Percentiles rank a stretch among this genome's conserved stretches.
These are phyloP conservation scores for Lunasporangiospora selenospora DNA, from an alignment of 192 early-diverging fungal genomes.

Conservation along the genomic window DNA sequence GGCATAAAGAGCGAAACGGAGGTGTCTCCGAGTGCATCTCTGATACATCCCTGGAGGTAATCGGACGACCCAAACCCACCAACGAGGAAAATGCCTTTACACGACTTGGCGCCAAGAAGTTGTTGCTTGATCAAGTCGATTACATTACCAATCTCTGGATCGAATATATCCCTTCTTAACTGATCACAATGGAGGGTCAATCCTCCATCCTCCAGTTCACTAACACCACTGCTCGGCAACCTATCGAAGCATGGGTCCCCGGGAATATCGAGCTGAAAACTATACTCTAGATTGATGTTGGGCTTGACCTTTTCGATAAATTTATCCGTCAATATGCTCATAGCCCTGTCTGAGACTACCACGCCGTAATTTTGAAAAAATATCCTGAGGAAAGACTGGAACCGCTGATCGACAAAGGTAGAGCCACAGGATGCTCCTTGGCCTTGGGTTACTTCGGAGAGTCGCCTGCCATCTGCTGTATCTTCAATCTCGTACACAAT, in stretches of 20 bases:
- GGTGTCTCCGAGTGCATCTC: slow-evolving; percentile 39
- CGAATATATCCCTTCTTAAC: slow-evolving; percentile 45
- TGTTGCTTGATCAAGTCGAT: not conserved
- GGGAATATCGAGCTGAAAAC: slow-evolving; percentile 27
- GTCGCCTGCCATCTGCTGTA: slow-evolving; percentile 1
- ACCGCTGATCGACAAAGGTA: slow-evolving; percentile 40
- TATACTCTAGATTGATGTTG: slow-evolving; percentile 37
- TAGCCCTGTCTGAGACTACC: slow-evolving; percentile 22
- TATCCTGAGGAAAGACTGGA: slow-evolving; percentile 21
- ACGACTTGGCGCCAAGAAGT: slow-evolving; percentile 2
- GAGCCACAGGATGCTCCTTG: slow-evolving; percentile 41
- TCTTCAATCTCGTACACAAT: slow-evolving; percentile 39
- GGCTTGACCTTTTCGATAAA: slow-evolving; percentile 45
- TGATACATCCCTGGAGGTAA: slow-evolving; percentile 46
- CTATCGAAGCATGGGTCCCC: too few relatives aligned
- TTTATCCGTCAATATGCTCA: slow-evolving; percentile 34
- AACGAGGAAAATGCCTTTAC: slow-evolving; percentile 39
- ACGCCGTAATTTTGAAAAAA: slow-evolving; percentile 20
- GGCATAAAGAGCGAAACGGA: slow-evolving; percentile 40
- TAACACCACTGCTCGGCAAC: too few relatives aligned
- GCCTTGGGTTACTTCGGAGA: slow-evolving; percentile 47
- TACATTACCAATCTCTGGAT: slow-evolving; percentile 19
- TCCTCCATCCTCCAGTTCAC: slow-evolving; percentile 23
- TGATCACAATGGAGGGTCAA: slow-evolving; percentile 20
- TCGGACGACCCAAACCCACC: slow-evolving; percentile 54